These are phyloP conservation scores for Lagenidium giganteum DNA, from an alignment of 352 stramenopile genomes.

Conservation along the genomic window DNA sequence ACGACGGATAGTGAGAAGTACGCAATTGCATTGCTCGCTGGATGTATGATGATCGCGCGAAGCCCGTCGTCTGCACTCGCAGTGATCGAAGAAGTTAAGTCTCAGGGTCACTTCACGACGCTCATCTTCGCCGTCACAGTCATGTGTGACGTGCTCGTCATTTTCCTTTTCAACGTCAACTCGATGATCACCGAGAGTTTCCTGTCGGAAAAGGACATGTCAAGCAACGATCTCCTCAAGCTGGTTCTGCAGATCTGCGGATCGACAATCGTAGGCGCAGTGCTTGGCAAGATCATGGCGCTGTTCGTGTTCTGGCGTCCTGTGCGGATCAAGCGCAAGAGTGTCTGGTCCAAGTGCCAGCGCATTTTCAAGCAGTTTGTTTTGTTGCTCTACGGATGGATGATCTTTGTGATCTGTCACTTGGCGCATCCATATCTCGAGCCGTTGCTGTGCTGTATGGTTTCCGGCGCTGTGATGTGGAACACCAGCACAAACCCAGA, in stretches of 20 bases:
- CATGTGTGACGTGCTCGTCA: conserved; percentile 67
- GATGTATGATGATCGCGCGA: conserved; percentile 69
- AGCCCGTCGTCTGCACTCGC: conserved; percentile 60
- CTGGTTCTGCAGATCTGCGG: conserved; percentile 41
- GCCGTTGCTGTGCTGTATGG: conserved; percentile 64
- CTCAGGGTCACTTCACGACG: conserved; percentile 62
- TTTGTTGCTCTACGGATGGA: conserved; percentile 56
- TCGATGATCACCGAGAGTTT: conserved; percentile 65
- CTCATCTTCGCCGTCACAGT: conserved; percentile 64
- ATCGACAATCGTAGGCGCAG: conserved; percentile 37
- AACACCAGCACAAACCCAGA: conserved; percentile 51
- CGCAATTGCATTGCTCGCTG: conserved; percentile 53
- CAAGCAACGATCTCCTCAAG: conserved; percentile 19
- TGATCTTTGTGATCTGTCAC: conserved; percentile 56
- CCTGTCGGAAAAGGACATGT: conserved; percentile 48
- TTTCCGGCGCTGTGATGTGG: conserved; percentile 60
- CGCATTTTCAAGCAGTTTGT: conserved; percentile 48
- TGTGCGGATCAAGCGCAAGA: conserved; percentile 49
- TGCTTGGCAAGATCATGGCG: conserved; percentile 50
- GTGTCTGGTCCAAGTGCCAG: conserved; percentile 27
- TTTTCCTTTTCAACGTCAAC: conserved; percentile 71
- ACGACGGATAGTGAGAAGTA: conserved; percentile 53
- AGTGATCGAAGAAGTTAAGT: conserved; percentile 64
- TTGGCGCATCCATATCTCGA: conserved; percentile 58
- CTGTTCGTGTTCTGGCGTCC: conserved; percentile 48